Evolutionary conservation across 768 basidiomycete species (phyloP).

Genomic region (Neoboletus brunneissimus): DNA sequence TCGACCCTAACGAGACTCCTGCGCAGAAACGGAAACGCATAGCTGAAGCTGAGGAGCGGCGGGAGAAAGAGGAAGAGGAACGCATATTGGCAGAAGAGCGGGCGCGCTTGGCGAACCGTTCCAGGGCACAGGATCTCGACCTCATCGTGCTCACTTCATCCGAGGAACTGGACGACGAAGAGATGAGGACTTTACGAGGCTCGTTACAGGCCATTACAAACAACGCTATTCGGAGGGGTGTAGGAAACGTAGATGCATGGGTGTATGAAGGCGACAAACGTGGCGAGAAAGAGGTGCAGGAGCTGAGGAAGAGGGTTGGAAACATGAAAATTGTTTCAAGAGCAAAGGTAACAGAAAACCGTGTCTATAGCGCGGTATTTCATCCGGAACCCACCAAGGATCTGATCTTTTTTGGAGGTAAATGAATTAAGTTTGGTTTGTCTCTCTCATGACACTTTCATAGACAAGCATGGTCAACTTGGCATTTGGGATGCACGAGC

Average conservation of each 20-base stretch:
- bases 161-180: slow-evolving; percentile 46
- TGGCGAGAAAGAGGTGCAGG: slow-evolving; percentile 48
- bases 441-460: slow-evolving; percentile 1
- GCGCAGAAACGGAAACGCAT: slow-evolving; percentile 64
- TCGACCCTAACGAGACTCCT: slow-evolving; percentile 64
- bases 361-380: slow-evolving; percentile 76
- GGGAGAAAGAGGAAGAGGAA: slow-evolving; percentile 61
- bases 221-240: slow-evolving; percentile 36
- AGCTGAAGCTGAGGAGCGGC: slow-evolving; percentile 55
- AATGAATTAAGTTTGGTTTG: background rate
- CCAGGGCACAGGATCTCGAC: slow-evolving; percentile 65
- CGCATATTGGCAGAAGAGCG: slow-evolving; percentile 59
- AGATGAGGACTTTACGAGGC: slow-evolving; percentile 44
- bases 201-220: slow-evolving; percentile 43
- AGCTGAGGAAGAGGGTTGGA: slow-evolving; percentile 53
- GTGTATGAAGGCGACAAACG: slow-evolving; percentile 45
- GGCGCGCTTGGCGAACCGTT: slow-evolving; percentile 59
- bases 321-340: slow-evolving; percentile 65
- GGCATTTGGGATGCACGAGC: slow-evolving; percentile 88
- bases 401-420: slow-evolving; percentile 84
- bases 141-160: slow-evolving; percentile 49
- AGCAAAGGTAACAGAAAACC: slow-evolving; percentile 75
- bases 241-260: slow-evolving; percentile 50
- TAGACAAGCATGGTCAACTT: slow-evolving; percentile 80
- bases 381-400: slow-evolving; percentile 81